phyloP scores from a whole-genome alignment of 2,329 filamentous ascomycete genomes.

The Botrytis hyacinthi region DNA sequence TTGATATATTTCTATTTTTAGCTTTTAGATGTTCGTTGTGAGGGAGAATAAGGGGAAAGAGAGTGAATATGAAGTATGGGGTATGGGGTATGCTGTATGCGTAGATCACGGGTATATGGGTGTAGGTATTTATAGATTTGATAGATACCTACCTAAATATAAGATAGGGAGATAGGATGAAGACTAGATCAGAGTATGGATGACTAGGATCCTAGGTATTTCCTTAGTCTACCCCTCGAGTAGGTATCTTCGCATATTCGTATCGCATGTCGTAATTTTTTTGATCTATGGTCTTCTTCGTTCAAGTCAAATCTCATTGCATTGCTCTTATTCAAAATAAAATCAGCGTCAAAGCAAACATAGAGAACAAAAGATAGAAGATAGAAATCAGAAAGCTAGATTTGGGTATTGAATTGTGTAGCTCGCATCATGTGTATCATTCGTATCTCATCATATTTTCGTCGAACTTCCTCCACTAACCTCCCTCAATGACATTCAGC shows the following conservation, averaged over 20 bases:
- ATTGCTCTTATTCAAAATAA: background rate
- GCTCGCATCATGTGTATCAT: slow-evolving; percentile 5
- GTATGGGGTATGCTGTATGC: background rate
- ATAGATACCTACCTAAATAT: background rate
- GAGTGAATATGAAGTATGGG: background rate
- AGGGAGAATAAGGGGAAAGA: background rate
- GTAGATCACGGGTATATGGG: background rate
- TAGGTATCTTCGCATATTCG: background rate
- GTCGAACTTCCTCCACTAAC: background rate
- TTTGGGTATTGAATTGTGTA: background rate
- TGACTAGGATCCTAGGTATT: background rate
- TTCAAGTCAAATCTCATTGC: too few species aligned
- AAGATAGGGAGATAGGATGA: background rate
- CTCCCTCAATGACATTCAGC: background rate
- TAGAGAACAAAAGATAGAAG: background rate
- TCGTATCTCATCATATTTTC: background rate
- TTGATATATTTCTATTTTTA: background rate
- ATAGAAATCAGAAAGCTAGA: background rate
- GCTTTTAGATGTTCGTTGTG: background rate
- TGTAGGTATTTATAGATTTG: background rate
- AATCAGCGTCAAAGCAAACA: background rate
- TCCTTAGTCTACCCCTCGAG: background rate
- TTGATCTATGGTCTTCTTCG: background rate
- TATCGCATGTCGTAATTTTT: background rate
- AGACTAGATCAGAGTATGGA: background rate